Evolutionary conservation across 352 stramenopile genomes (phyloP).

Genomic region (Phytophthora idaei): DNA sequence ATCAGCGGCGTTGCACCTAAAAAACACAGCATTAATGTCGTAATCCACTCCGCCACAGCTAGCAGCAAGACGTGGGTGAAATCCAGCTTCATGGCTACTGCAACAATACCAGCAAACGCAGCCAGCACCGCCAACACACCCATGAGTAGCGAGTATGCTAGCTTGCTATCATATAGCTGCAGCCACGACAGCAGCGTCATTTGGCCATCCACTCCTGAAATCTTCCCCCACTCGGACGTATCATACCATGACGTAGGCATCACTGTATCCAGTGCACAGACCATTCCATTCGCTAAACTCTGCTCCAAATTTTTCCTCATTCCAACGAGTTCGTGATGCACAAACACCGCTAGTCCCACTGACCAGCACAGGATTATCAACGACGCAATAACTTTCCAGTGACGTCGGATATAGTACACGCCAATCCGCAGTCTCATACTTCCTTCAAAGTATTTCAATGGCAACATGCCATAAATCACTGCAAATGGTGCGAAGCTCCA

Average conservation of each 20-base stretch:
- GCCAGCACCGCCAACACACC: slow-evolving; percentile 63
- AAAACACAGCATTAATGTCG: slow-evolving; percentile 58
- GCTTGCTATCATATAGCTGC: slow-evolving; percentile 67
- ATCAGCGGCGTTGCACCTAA: slow-evolving; percentile 49
- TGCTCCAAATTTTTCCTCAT: slow-evolving; percentile 49
- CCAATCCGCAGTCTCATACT: slow-evolving; percentile 71
- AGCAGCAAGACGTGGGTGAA: slow-evolving; percentile 75
- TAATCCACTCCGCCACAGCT: slow-evolving; percentile 57
- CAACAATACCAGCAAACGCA: slow-evolving; percentile 66
- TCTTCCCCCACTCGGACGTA: slow-evolving; percentile 40
- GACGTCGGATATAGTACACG: slow-evolving; percentile 75
- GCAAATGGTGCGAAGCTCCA: slow-evolving; percentile 73
- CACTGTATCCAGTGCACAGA: slow-evolving; percentile 47
- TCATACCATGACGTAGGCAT: slow-evolving; percentile 57
- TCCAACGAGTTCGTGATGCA: slow-evolving; percentile 56
- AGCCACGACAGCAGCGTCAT: slow-evolving; percentile 72
- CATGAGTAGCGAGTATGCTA: slow-evolving; percentile 69
- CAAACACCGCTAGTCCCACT: slow-evolving; percentile 65
- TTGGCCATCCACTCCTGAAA: slow-evolving; percentile 35
- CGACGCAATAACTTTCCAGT: slow-evolving; percentile 76
- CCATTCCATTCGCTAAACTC: slow-evolving; percentile 43
- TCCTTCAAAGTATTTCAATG: slow-evolving; percentile 71
- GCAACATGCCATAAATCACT: slow-evolving; percentile 61
- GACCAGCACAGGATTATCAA: slow-evolving; percentile 75
- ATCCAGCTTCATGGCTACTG: slow-evolving; percentile 78